Base-by-base conservation (phyloP, 228 moss, liverwort and hornwort genomes). In the Sphagnum magellanicum region DNA sequence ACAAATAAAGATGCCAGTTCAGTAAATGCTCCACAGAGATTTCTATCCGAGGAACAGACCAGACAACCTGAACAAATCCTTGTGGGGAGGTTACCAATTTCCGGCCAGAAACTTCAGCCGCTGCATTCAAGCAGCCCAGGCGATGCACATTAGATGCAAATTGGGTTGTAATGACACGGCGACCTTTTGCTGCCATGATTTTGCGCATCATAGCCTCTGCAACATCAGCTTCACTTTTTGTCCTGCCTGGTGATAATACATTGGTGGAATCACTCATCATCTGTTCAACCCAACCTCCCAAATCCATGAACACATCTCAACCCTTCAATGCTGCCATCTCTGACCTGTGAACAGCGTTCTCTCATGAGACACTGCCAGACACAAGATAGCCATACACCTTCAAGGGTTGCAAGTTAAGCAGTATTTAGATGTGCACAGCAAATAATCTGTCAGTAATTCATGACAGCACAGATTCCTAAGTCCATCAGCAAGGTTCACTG, bases 191-290 rank as follows among this genome's bases (percentile, higher is more conserved):
- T 53, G 81, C 76, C 13, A 79, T 71, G 61, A 98, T 92, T 59
- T 91, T 91, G 46, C 84, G 94, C 94, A 98, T 88, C 47, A 98
- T 75, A 67, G 94, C 94, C 76, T 92, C 88, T 16, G 94, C 98
- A n/a, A 98, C 98, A 65, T 98, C 92, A 0, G 94, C 85, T 83
- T 98, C 98, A 67, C 98, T 98, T 49, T 89, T 84, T 50, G 98
- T 98, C 66, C 98, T 76, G 75, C 98, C 98, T 17, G 93, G 92
- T 50, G 92, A 83, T 59, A 98, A 65, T 5, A 98, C 92, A 80
- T 94, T 98, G 49, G 98, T 98, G 61, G 98, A 98, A 82, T 98
- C 98, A 59, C 98, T 94, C 94, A 98, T 98, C 94, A 98, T 90
- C 92, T 96, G 89, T 57, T 72, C 70, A 75, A 58, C 51, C 63